These are phyloP conservation scores for Lentinus polychrous DNA, from an alignment of 1,284 basidiomycete species.

Conservation along the genomic window DNA sequence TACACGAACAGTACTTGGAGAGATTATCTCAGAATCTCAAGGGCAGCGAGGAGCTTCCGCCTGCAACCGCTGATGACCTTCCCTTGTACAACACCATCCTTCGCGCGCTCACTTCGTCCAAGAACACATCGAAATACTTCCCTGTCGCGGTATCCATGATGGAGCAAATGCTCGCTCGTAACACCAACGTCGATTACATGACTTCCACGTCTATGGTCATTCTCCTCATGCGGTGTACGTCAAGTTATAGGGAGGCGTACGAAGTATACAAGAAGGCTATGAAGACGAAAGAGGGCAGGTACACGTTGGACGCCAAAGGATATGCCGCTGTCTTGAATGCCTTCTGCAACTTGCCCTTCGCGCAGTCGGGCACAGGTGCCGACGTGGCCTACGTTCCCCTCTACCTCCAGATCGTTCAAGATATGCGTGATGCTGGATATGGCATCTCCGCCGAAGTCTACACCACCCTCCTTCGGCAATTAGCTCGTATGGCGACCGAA, in stretches of 20 bases:
- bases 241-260: constrained; percentile 52
- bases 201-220: constrained; percentile 48
- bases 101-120: constrained; percentile 42
- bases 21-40: neutral
- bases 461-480: constrained; percentile 59
- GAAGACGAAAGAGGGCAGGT: constrained; percentile 25
- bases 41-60: neutral
- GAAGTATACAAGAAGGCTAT: constrained; percentile 46
- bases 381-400: constrained; percentile 30
- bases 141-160: constrained; percentile 45
- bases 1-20: constrained; percentile 40
- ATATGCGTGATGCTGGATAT: constrained; percentile 72
- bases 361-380: constrained; percentile 21
- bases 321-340: constrained; percentile 56
- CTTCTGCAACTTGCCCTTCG: constrained; percentile 52
- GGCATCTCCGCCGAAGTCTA: constrained; percentile 59
- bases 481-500: constrained; percentile 38
- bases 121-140: constrained; percentile 37
- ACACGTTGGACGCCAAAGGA: constrained; percentile 41
- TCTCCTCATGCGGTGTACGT: constrained; percentile 50
- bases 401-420: constrained; percentile 75
- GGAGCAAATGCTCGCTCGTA: constrained; percentile 38
- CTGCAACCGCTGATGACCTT: constrained; percentile 25
- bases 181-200: constrained; percentile 29
- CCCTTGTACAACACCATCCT: constrained; percentile 52